Percentiles rank a stretch among this genome's conserved stretches.
These are phyloP conservation scores for Boletus hoseneyae DNA, from an alignment of 1,284 basidiomycete species.

Conservation along the genomic window DNA sequence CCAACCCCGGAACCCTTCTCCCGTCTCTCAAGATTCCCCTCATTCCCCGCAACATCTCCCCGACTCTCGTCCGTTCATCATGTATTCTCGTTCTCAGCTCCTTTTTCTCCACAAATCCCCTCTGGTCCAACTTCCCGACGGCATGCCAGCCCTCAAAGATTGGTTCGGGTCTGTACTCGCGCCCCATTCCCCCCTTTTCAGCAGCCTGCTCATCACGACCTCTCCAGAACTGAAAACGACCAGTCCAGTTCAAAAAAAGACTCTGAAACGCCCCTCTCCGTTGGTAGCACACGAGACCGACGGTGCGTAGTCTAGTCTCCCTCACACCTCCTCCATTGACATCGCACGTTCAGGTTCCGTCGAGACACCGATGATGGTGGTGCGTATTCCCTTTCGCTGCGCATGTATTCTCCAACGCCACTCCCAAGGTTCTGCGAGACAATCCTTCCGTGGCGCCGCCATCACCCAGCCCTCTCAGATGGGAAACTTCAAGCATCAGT, in stretches of 20 bases:
- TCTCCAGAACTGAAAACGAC: slow-evolving; percentile 55
- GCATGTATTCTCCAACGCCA: slow-evolving; percentile 14
- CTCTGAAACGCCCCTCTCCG: slow-evolving; percentile 45
- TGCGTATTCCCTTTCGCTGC: slow-evolving; percentile 31
- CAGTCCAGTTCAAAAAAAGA: slow-evolving; percentile 63
- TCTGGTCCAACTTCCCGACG: slow-evolving; percentile 65
- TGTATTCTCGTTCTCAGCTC: slow-evolving; percentile 66
- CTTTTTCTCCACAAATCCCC: slow-evolving; percentile 72
- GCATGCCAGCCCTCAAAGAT: slow-evolving; percentile 77
- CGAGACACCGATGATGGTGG: slow-evolving; percentile 72
- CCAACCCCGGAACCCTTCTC: slow-evolving; percentile 9
- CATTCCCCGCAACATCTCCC: slow-evolving; percentile 9
- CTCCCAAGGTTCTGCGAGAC: slow-evolving; percentile 51
- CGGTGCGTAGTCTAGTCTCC: slow-evolving; percentile 64
- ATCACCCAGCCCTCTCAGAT: slow-evolving; percentile 81
- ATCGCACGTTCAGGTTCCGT: slow-evolving; percentile 54
- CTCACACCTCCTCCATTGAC: slow-evolving; percentile 51
- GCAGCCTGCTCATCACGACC: slow-evolving; percentile 18
- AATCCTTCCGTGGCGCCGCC: slow-evolving; percentile 61
- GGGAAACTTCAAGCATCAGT: slow-evolving; percentile 86
- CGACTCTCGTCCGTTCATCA: slow-evolving; percentile 43
- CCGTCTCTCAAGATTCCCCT: slow-evolving; percentile 9
- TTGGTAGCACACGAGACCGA: slow-evolving; percentile 57
- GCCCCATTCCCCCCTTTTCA: slow-evolving; percentile 10
- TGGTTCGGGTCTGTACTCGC: slow-evolving; percentile 77